Evolutionary conservation across 2,329 filamentous ascomycete species (phyloP).

Genomic region (Hypocrella siamensis): DNA sequence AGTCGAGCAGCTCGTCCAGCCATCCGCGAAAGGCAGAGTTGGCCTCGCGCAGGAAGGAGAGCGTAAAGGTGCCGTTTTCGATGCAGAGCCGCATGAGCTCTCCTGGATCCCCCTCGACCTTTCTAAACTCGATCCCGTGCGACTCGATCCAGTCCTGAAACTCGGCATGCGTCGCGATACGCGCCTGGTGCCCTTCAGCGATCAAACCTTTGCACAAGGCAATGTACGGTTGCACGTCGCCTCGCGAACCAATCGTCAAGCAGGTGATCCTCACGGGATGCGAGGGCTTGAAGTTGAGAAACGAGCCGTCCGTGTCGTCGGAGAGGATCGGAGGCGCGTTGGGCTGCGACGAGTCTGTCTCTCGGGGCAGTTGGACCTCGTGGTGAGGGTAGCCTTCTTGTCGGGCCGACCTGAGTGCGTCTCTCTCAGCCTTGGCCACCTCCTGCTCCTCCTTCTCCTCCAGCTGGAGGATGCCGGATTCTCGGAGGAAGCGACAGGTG

Average conservation of each 20-base stretch:
- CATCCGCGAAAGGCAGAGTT: slow-evolving; percentile 82
- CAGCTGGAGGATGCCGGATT: slow-evolving; percentile 50
- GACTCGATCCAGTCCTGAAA: slow-evolving; percentile 79
- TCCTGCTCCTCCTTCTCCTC: slow-evolving; percentile 58
- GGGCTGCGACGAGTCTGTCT: slow-evolving; percentile 23
- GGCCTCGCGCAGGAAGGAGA: slow-evolving; percentile 76
- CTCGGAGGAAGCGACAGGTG: slow-evolving; percentile 51
- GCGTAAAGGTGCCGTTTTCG: slow-evolving; percentile 93
- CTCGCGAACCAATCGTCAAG: slow-evolving; percentile 86
- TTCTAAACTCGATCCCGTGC: slow-evolving; percentile 87
- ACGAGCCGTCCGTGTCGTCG: slow-evolving; percentile 75
- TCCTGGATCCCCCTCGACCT: slow-evolving; percentile 78
- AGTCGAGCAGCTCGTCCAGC: slow-evolving; percentile 75
- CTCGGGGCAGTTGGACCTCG: slow-evolving; percentile 31
- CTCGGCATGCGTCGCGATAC: slow-evolving; percentile 83
- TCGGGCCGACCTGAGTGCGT: slow-evolving; percentile 63
- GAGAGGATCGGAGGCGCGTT: slow-evolving; percentile 68
- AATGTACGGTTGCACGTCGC: slow-evolving; percentile 96
- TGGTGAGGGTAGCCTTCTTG: slow-evolving; percentile 34
- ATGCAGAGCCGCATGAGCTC: slow-evolving; percentile 95
- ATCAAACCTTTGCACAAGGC: slow-evolving; percentile 82
- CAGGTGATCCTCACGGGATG: slow-evolving; percentile 75
- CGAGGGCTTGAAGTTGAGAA: slow-evolving; percentile 79
- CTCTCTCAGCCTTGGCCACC: slow-evolving; percentile 64
- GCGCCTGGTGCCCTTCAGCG: slow-evolving; percentile 71